Conservation (phyloP, 2,329 filamentous ascomycete genomes). For the Colletotrichum trifolii region DNA sequence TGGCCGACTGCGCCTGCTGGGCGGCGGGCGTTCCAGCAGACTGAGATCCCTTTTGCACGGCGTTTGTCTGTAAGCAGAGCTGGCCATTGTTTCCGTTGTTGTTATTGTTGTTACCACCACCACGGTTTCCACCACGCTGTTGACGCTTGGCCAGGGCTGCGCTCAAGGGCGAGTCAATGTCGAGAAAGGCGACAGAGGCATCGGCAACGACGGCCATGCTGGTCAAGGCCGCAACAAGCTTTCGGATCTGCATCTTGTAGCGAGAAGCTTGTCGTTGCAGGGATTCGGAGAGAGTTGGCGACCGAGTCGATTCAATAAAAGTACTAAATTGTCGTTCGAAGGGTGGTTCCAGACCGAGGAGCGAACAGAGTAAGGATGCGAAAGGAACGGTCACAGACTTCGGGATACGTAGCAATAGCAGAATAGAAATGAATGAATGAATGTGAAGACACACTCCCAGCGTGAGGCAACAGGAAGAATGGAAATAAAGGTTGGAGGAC, state of each 20-base stretch:
- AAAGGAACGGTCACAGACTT: conserved; percentile 60
- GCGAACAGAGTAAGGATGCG: conserved; percentile 47
- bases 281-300: conserved; percentile 35
- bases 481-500: conserved; percentile 39
- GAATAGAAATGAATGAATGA: conserved; percentile 54
- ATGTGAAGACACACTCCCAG: conserved; percentile 64
- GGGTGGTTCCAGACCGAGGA: conserved; percentile 63
- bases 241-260: conserved; percentile 64
- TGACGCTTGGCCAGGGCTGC: conserved; percentile 55
- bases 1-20: conserved; percentile 63
- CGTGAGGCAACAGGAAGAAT: conserved; percentile 48
- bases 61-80: conserved; percentile 40
- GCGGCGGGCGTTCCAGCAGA: conserved; percentile 57
- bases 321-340: conserved; percentile 40
- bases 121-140: conserved; percentile 39
- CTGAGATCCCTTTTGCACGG: conserved; percentile 62
- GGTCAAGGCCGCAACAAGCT: conserved; percentile 57
- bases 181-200: conserved; percentile 54
- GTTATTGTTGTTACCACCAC: conserved; percentile 38
- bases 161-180: conserved; percentile 46
- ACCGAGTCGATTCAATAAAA: conserved; percentile 37
- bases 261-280: conserved; percentile 1
- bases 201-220: conserved; percentile 59
- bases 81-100: conserved; percentile 37
- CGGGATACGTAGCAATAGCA: conserved; percentile 45